Base-by-base conservation (phyloP, 1,284 basidiomycete species). In the Cutaneotrichosporon sp. region DNA sequence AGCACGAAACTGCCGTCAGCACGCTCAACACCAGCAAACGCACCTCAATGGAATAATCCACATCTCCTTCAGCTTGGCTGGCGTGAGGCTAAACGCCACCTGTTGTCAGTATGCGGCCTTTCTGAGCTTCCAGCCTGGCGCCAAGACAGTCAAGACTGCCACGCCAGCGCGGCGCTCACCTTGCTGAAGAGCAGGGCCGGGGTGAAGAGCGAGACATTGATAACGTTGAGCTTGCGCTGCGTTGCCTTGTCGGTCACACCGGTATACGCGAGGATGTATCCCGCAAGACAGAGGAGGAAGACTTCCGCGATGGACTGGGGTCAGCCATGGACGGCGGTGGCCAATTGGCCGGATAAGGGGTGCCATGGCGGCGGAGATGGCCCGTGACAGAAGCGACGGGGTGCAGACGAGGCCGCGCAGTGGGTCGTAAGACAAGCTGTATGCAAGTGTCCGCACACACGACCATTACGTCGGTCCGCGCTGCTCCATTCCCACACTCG, bases 171-270 rank as follows among this genome's bases (percentile, higher is more conserved):
- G 22, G 17, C 4, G 0, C 90, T 87, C 20, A 94, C 91, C 78
- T 96, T 97, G 32, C 88, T 90, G 75, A 96, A 96, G 24, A 96
- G 79, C 17, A 97, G 82, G 0, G 88, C 87, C 0, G 92, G 92
- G 0, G 92, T 97, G 76, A 96, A 93, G 32, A 96, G 81, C 1
- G 87, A 88, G 24, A 96, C 67, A 58, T 72, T 72, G 65, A 64
- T 67, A 27, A 76, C 76, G 44, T 65, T 88, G 83, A 75, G 57
- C 57, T 75, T 75, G 76, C 88, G 89, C 75, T 94, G 91, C 0
- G 88, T 91, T 58, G 81, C 82, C 72, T 91, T 92, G 71, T 96
- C 90, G 12, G 93, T 81, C 38, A 96, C 84, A 29, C 88, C 88
- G 22, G 81, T 79, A 42, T 79, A 75, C 2, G 92, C 88, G 37